Evolutionary conservation across 2,329 filamentous ascomycete species (phyloP), one percentile per base, ranked within the genome.

Genomic region (Aspergillus hiratsukae): DNA sequence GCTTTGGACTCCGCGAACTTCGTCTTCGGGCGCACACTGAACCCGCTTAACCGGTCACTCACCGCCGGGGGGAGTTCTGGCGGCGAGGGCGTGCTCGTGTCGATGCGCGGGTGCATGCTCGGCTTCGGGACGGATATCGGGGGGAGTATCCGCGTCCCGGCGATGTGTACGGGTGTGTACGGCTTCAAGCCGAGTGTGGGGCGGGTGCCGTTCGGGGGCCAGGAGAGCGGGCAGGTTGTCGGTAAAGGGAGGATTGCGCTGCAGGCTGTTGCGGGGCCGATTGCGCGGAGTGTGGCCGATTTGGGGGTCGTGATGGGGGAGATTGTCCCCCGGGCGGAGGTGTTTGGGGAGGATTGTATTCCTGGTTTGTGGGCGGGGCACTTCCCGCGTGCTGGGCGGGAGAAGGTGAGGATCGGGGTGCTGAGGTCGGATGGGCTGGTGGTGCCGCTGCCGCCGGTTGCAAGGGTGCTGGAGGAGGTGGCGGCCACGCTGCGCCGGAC

Each of bases 1-100:
- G 76, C 78, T 7, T 68, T 84, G 43, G 85, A 88, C 65, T 81
- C 78, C 4, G 78, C 82, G 43, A 87, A 86, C 67, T 81, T 86
- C 63, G 65, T 87, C 21, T 85, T 84, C 55, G 86, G 85, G 1
- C 78, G 82, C 35, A 83, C 83, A 0, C 72, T 87, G 3, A 89
- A 88, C 64, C 87, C 87, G 0, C 75, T 81, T 55, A 88, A 87
- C 57, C 78, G 82, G 1, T 73, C 78, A 21, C 75, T 86, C 31
- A 84, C 82, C 0, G 79, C 84, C 0, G 87, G 87, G 4, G 87
- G 88, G 1, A 84, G 81, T 9, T 84, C 82, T 0, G 87, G 87
- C 10, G 87, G 87, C 11, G 86, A 88, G 66, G 85, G 80, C 0
- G 83, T 81, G 0, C 69, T 87, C 9, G 63, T 87, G 21, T 81